Conservation (phyloP, 2,329 filamentous ascomycete genomes). For the Xylariaceae sp. region DNA sequence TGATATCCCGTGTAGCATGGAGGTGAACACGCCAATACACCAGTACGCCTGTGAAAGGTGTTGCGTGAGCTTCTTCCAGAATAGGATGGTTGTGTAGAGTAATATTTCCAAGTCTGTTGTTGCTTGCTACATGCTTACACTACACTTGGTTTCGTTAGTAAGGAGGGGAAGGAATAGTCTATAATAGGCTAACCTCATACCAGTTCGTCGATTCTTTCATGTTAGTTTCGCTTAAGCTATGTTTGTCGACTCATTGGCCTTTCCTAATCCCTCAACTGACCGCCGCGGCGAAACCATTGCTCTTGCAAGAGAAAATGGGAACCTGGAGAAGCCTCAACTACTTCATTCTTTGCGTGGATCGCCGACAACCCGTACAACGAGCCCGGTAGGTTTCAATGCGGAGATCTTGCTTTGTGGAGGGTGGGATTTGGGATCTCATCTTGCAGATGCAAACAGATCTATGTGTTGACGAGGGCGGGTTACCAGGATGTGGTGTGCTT, state of each 20-base stretch:
- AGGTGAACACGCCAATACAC: too few relatives aligned
- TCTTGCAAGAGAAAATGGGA: slow-evolving; percentile 11
- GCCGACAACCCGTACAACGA: slow-evolving; percentile 1
- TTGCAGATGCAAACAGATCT: slow-evolving; percentile 28
- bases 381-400: neutral
- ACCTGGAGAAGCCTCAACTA: neutral
- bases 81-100: slow-evolving; percentile 4
- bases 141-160: neutral
- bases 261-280: neutral
- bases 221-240: neutral
- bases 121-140: neutral
- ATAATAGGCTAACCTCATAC: neutral
- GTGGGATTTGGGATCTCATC: slow-evolving; percentile 28
- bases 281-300: neutral
- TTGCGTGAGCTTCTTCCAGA: too few relatives aligned
- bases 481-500: neutral
- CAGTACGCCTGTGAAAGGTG: too few relatives aligned
- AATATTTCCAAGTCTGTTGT: neutral
- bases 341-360: too few relatives aligned
- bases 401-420: slow-evolving; percentile 15
- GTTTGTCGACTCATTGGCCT: neutral
- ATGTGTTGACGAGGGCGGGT: slow-evolving; percentile 12
- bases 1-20: too few relatives aligned
- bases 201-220: neutral
- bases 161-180: neutral